Base-by-base conservation (phyloP, 2,329 filamentous ascomycete species). In the Exserohilum turcica region DNA sequence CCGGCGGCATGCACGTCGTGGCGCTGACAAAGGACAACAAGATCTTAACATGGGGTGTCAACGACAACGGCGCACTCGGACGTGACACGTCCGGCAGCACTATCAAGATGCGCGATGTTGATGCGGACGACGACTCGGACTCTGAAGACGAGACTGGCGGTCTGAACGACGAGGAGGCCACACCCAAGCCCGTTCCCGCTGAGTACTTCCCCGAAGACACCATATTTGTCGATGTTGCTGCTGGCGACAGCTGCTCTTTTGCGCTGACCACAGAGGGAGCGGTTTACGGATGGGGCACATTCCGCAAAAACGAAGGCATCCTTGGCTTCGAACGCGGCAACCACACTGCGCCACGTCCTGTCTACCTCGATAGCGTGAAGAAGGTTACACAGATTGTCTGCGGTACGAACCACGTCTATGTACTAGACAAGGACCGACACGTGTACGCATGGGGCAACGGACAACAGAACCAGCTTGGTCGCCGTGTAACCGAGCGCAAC, bases 11-110 rank as follows among this genome's bases (percentile, higher is more conserved):
- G 90, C 91, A 95, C 75, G 86, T 82, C 46, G 79, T 89, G 57
- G 90, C 87, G 3, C 77, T 94, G 46, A 93, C 91, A 43, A 83
- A 86, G 62, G 88, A 93, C 73, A 91, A 92, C 79, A 87, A 86
- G 76, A 89, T 95, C 63, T 78, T 91, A 48, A 92, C 89, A 24
- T 95, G 91, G 91, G 91, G 91, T 48, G 90, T 94, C 63, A 94
- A 94, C 70, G 91, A 95, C 68, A 86, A 92, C 68, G 88, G 89
- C 58, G 89, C 91, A 7, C 82, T 95, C 32, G 91, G 91, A 36
- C 82, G 91, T 68, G 84, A 90, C 68, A 92, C 89, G 3, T 77
- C 77, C 10, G 88, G 86, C 81, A 70, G 58, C 4, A 84, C 87
- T 2, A 87, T 87, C 43, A 85, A 85, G 47, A 74, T 82, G 65